These are phyloP conservation scores for Trametes gibbosa DNA, from an alignment of 768 basidiomycete genomes.

Conservation along the genomic window DNA sequence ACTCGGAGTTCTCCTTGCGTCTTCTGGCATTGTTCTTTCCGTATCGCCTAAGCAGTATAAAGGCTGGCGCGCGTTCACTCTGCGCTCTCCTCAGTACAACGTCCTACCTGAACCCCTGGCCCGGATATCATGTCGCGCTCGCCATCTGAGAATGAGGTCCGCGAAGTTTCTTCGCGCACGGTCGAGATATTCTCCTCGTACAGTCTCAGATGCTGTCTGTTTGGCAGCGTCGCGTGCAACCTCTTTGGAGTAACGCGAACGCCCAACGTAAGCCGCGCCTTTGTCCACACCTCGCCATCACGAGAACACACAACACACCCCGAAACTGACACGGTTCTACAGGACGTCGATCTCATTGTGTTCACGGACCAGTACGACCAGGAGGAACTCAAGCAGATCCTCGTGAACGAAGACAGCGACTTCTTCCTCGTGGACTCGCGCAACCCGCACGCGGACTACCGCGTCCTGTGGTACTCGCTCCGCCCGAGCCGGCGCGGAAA, in stretches of 20 bases:
- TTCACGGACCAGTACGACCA: constrained; percentile 32
- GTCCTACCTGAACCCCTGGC: neutral
- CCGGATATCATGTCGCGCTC: neutral
- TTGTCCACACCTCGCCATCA: too few species aligned
- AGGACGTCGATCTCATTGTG: constrained; percentile 50
- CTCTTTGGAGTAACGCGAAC: constrained; percentile 22
- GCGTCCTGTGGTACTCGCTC: constrained; percentile 39
- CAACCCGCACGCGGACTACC: constrained; percentile 38
- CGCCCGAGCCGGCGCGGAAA: neutral
- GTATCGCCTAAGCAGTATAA: neutral
- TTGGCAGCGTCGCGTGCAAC: constrained; percentile 25
- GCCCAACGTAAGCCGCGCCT: constrained; percentile 19
- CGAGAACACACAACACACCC: too few species aligned
- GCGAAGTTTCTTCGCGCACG: neutral
- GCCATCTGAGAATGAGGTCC: neutral
- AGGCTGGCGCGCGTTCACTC: too few species aligned
- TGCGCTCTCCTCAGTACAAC: too few species aligned
- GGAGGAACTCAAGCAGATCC: constrained; percentile 40
- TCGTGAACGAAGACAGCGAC: constrained; percentile 29
- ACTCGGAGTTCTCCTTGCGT: neutral
- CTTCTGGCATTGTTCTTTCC: neutral
- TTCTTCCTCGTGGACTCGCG: constrained; percentile 40
- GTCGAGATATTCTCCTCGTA: neutral
- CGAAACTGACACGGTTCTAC: neutral
- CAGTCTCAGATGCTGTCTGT: constrained; percentile 18